A percentile compares a stretch with the other conserved stretches of the same genome.
These are phyloP conservation scores for Pestalotiopsis sp. DNA, from an alignment of 2,329 filamentous ascomycete genomes.

Conservation along the genomic window DNA sequence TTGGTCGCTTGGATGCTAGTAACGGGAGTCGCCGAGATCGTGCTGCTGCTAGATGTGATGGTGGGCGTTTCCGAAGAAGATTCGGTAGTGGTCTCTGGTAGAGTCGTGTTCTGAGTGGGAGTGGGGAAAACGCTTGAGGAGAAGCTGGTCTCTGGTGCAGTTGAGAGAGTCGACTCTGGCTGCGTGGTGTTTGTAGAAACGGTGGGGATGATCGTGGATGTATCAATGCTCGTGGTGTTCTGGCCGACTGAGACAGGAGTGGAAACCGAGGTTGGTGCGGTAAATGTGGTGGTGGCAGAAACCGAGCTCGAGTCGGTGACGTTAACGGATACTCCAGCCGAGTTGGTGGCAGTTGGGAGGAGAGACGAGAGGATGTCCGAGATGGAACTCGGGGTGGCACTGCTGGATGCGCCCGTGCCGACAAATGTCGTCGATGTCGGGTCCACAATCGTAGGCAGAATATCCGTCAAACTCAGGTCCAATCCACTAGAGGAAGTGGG, in stretches of 20 bases:
- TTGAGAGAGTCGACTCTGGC: slow-evolving; percentile 3
- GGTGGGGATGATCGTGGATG: not conserved
- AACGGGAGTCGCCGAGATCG: slow-evolving; percentile 17
- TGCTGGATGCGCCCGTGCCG: slow-evolving; percentile 5
- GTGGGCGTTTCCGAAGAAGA: slow-evolving; percentile 13
- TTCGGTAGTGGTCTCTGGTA: slow-evolving; percentile 19
- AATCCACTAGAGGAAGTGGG: not conserved
- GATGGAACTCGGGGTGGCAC: not conserved
- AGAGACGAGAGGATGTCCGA: slow-evolving; percentile 8
- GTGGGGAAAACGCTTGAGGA: slow-evolving; percentile 1
- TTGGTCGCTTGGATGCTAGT: slow-evolving; percentile 47
- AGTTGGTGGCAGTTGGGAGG: slow-evolving; percentile 2
- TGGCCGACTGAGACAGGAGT: not conserved
- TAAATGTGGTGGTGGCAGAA: not conserved
- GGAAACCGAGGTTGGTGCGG: not conserved
- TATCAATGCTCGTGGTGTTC: not conserved
- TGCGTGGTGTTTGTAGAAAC: slow-evolving; percentile 1
- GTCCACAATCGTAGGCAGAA: slow-evolving; percentile 4
- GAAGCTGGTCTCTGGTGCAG: not conserved
- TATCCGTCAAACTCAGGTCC: not conserved
- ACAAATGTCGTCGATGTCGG: slow-evolving; percentile 1
- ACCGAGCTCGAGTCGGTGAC: not conserved
- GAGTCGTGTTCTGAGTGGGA: slow-evolving; percentile 14
- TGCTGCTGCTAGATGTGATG: slow-evolving; percentile 16
- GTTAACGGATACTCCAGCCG: not conserved